phyloP scores from a whole-genome alignment of 2,329 filamentous ascomycete species.

The Dactylonectria macrodidyma region DNA sequence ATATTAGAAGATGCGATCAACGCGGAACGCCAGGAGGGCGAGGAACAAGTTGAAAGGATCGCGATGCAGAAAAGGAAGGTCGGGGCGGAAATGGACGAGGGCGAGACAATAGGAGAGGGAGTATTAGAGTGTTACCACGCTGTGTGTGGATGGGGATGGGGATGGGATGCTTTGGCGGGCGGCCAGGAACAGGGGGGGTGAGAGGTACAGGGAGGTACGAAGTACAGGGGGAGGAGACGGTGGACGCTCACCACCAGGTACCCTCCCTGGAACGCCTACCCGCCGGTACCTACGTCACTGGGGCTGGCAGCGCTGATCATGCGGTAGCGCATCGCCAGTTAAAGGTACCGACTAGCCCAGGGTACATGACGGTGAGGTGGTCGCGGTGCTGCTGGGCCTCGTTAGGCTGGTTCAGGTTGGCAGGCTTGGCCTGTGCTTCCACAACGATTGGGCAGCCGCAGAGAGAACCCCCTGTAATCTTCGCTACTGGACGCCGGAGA shows the following conservation, averaged over 20 bases:
- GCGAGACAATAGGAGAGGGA: slow-evolving; percentile 39
- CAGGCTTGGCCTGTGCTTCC: slow-evolving; percentile 40
- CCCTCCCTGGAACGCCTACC: slow-evolving; percentile 27
- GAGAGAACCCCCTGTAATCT: slow-evolving; percentile 39
- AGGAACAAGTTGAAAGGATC: slow-evolving; percentile 27
- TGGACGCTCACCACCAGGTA: slow-evolving; percentile 36
- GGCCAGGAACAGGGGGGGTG: slow-evolving; percentile 42
- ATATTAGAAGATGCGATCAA: slow-evolving; percentile 49
- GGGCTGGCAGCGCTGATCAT: slow-evolving; percentile 15
- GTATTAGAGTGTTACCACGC: slow-evolving; percentile 39
- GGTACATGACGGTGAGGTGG: slow-evolving; percentile 44
- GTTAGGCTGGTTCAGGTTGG: slow-evolving; percentile 50
- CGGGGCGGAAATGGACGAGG: slow-evolving; percentile 37
- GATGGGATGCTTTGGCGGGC: slow-evolving; percentile 46
- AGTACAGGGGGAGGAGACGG: slow-evolving; percentile 38
- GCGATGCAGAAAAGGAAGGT: slow-evolving; percentile 34
- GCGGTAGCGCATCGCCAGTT: slow-evolving; percentile 12
- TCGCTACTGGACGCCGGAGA: slow-evolving; percentile 32
- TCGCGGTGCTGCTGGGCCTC: slow-evolving; percentile 35
- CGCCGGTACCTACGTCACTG: slow-evolving; percentile 19
- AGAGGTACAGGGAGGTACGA: slow-evolving; percentile 30
- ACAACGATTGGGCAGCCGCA: slow-evolving; percentile 36
- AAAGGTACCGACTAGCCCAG: slow-evolving; percentile 34
- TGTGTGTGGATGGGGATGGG: slow-evolving; percentile 21
- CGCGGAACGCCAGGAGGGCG: slow-evolving; percentile 42